phyloP scores from a whole-genome alignment of 164 flowering plant genomes.

The Echeveria elegans region DNA sequence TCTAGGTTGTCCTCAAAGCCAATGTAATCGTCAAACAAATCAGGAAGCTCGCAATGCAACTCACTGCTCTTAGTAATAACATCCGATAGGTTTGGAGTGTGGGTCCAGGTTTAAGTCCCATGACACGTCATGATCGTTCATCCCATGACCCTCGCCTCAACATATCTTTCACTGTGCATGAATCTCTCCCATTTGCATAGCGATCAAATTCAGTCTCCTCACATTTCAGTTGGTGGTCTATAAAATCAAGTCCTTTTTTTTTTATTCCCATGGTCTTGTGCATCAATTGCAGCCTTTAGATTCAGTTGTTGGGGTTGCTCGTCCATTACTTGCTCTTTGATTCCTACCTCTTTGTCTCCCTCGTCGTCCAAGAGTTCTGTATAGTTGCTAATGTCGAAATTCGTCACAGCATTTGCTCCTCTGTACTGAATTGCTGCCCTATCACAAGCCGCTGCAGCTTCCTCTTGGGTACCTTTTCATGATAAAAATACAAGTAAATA shows the following conservation, averaged over 20 bases:
- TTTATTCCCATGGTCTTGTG: neutral
- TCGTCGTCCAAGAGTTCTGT: neutral
- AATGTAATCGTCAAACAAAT: neutral
- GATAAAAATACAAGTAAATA: neutral
- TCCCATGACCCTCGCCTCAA: neutral
- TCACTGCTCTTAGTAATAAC: neutral
- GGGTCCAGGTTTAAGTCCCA: neutral
- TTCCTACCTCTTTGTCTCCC: neutral
- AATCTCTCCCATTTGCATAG: neutral
- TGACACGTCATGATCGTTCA: neutral
- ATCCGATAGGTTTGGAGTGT: neutral
- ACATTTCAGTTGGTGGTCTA: neutral
- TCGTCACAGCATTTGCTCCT: constrained; percentile 48
- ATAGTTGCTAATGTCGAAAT: constrained; percentile 26
- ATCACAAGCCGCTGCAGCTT: constrained; percentile 53
- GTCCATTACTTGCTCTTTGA: neutral
- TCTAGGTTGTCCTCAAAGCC: constrained; percentile 6
- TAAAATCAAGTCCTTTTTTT: neutral
- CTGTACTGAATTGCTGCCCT: constrained; percentile 53
- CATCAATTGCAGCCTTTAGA: neutral
- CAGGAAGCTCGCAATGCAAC: neutral
- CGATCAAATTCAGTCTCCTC: neutral
- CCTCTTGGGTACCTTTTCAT: constrained; percentile 34
- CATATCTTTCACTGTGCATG: neutral
- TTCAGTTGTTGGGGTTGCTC: constrained; percentile 8